Base-by-base conservation (phyloP, 2,329 filamentous ascomycete species). In the Zasmidium cellare region DNA sequence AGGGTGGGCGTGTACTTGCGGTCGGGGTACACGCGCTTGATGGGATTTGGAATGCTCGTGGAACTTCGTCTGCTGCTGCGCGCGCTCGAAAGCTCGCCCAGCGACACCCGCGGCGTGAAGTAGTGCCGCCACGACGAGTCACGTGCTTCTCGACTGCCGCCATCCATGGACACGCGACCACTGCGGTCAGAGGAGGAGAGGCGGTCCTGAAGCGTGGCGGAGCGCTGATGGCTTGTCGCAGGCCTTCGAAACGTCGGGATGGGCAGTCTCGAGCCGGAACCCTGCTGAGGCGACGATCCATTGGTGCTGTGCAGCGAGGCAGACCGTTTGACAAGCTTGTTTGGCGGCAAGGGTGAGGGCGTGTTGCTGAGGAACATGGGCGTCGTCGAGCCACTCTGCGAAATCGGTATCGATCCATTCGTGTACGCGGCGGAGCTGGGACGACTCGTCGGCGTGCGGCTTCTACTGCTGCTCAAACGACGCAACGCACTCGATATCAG, bases 161-260 rank as follows among this genome's bases (percentile, higher is more conserved):
- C 57, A 53, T 57, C 60, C 23, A 31, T 50, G 46, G 61, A 58
- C 53, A 61, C 58, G 31, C 46, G 56, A 55, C 58, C 57, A 38
- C 53, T 59, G 16, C 46, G 51, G 51, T 57, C 57, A 19, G 53
- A 54, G 20, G 24, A 54, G 18, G 54, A 55, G 38, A 61, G 54
- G 11, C 57, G 57, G 18, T 69, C 67, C 65, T 89, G 85, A 24
- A 91, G 76, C 1, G 87, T 90, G 31, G 85, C 86, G 47, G 87
- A 89, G 66, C 90, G 82, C 71, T 92, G 88, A 69, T 92, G 89
- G 72, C 89, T 92, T 18, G 90, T 92, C 47, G 88, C 88, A 53
- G 90, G 90, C 66, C 89, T 80, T 58, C 87, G 85, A 58, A 92
- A 80, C 20, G 83, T 85, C 2, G 85, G 82, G 60, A 89, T 76